Percentiles rank a stretch among this genome's conserved stretches.
phyloP scores from a whole-genome alignment of 2,329 filamentous ascomycete species.

The Claviceps sp. region DNA sequence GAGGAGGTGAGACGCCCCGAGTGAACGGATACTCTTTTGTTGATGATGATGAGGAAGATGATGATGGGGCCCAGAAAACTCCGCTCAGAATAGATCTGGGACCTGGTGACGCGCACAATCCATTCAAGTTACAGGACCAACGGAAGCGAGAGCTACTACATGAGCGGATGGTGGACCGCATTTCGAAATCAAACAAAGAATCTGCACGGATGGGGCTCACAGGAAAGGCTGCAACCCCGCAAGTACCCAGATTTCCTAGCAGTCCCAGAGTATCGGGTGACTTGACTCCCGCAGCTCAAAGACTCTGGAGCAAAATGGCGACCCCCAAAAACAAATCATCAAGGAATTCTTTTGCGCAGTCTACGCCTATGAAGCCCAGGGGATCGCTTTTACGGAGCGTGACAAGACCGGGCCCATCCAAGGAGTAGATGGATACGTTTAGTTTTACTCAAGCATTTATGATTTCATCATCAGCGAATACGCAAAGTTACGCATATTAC shows the following conservation, averaged over 20 bases:
- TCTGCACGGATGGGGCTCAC: conserved; percentile 45
- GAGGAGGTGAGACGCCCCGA: conserved; percentile 67
- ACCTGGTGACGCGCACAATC: conserved; percentile 51
- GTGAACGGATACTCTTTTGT: conserved; percentile 94
- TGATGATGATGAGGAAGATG: conserved; percentile 63
- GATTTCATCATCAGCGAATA: not conserved
- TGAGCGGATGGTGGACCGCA: conserved; percentile 73
- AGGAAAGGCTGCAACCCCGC: conserved; percentile 44
- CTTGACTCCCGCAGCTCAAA: conserved; percentile 62
- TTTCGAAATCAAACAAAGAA: conserved; percentile 56
- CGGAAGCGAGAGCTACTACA: conserved; percentile 70
- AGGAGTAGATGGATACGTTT: conserved; percentile 2
- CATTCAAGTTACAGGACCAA: conserved; percentile 66
- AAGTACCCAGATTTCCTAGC: conserved; percentile 57
- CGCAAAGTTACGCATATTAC: not conserved
- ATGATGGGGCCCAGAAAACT: conserved; percentile 13
- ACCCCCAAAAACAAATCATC: conserved; percentile 25
- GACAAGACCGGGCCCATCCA: conserved; percentile 14
- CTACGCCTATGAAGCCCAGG: conserved; percentile 24
- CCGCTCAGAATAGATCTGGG: conserved; percentile 42
- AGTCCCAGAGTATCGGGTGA: conserved; percentile 43
- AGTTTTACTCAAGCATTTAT: not conserved
- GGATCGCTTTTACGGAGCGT: conserved; percentile 25
- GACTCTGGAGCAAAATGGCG: conserved; percentile 49
- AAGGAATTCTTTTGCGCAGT: conserved; percentile 20